Conservation (phyloP, 2,329 filamentous ascomycete species). For the Celoporthe dispersa region DNA sequence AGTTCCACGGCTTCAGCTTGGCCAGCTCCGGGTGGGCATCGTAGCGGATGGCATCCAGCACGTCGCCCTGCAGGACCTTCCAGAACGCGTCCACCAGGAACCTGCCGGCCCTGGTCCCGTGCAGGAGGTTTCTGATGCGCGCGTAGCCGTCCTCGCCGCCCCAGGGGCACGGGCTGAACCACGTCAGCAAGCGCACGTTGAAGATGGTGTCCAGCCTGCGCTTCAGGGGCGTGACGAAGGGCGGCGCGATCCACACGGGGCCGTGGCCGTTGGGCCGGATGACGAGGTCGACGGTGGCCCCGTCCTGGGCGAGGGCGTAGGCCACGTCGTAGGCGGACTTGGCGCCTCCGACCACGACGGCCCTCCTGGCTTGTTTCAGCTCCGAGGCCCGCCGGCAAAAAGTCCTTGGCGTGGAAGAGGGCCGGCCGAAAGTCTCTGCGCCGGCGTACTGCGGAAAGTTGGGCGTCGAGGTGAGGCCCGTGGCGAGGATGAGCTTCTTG, state of each 20-base stretch:
- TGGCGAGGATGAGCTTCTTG: slow-evolving; percentile 53
- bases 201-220: slow-evolving; percentile 62
- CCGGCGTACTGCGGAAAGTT: slow-evolving; percentile 46
- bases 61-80: slow-evolving; percentile 51
- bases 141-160: slow-evolving; percentile 58
- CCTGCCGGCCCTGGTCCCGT: slow-evolving; percentile 54
- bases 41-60: slow-evolving; percentile 51
- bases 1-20: slow-evolving; percentile 48
- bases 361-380: slow-evolving; percentile 39
- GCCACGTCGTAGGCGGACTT: slow-evolving; percentile 65
- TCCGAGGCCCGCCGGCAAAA: slow-evolving; percentile 40
- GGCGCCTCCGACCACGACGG: slow-evolving; percentile 57
- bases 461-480: slow-evolving; percentile 51
- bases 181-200: slow-evolving; percentile 59
- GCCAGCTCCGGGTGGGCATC: slow-evolving; percentile 45
- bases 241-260: slow-evolving; percentile 57
- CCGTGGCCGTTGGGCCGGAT: slow-evolving; percentile 56
- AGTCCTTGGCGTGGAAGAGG: slow-evolving; percentile 52
- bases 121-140: slow-evolving; percentile 51
- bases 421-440: slow-evolving; percentile 41
- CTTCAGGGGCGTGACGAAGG: slow-evolving; percentile 65
- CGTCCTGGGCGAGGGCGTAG: slow-evolving; percentile 56
- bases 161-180: slow-evolving; percentile 70
- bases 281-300: slow-evolving; percentile 54
- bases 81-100: slow-evolving; percentile 55